Evolutionary conservation across 257 asterid genomes (phyloP).

Genomic region (Rubia yunnanensis): DNA sequence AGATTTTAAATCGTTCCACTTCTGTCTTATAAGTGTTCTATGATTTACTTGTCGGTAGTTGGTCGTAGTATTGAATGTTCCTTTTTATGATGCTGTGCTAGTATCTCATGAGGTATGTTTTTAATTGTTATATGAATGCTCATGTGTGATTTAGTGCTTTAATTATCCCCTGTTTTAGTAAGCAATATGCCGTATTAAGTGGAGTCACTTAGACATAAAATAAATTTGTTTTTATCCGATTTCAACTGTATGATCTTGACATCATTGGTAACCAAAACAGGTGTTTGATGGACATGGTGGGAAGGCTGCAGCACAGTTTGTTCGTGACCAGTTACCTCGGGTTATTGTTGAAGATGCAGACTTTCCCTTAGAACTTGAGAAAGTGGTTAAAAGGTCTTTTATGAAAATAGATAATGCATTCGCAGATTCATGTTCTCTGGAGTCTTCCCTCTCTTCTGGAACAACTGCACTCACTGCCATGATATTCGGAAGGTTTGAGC

Average conservation of each 20-base stretch:
- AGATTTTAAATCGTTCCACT: not conserved
- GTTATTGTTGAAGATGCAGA: constrained; percentile 74
- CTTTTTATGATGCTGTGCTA: not conserved
- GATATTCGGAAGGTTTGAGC: constrained; percentile 66
- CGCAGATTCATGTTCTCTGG: constrained; percentile 59
- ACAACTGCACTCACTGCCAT: constrained; percentile 91
- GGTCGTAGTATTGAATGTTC: not conserved
- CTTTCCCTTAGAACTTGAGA: constrained; percentile 80
- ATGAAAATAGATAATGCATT: constrained; percentile 65
- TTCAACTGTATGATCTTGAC: constrained; percentile 10
- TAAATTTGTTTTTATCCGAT: not conserved
- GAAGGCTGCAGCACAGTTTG: constrained; percentile 81
- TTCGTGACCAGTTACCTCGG: constrained; percentile 76
- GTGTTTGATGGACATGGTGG: constrained; percentile 98
- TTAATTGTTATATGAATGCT: not conserved
- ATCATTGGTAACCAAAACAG: constrained; percentile 33
- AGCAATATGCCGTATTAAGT: not conserved
- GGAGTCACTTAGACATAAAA: not conserved
- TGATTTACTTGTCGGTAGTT: not conserved
- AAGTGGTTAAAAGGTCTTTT: constrained; percentile 70
- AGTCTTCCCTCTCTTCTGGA: constrained; percentile 71
- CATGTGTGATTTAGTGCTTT: not conserved
- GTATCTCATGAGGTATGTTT: not conserved
- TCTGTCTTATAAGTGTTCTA: not conserved
- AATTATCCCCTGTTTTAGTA: not conserved